These are phyloP conservation scores for Lotus japonicus DNA, from an alignment of 306 rosid species.

Conservation along the genomic window DNA sequence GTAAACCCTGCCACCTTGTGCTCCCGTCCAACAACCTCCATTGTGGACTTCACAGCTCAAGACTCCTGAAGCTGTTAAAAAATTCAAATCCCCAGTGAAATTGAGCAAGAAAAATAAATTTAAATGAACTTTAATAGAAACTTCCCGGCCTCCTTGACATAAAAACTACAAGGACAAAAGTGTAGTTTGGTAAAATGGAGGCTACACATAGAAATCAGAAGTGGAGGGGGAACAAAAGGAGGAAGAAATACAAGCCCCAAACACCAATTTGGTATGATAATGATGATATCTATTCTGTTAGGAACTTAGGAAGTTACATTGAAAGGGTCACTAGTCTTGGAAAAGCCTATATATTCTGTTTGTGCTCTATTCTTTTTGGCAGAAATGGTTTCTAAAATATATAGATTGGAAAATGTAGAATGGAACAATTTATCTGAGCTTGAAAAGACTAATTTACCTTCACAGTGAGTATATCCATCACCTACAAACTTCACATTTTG, in stretches of 20 bases:
- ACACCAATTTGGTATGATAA: slow-evolving; percentile 3
- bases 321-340: neutral
- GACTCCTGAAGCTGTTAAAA: slow-evolving; percentile 67
- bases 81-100: slow-evolving; percentile 12
- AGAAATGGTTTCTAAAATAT: neutral
- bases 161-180: neutral
- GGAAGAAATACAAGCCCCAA: neutral
- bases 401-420: neutral
- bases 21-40: slow-evolving; percentile 93
- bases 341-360: neutral
- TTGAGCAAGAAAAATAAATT: neutral
- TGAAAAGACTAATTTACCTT: slow-evolving; percentile 48
- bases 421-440: neutral
- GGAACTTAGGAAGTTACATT: neutral
- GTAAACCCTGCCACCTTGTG: slow-evolving; percentile 45
- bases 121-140: neutral
- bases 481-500: slow-evolving; percentile 74
- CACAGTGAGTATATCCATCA: slow-evolving; percentile 84
- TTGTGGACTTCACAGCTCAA: slow-evolving; percentile 73
- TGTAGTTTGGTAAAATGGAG: neutral
- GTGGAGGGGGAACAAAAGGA: neutral
- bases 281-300: neutral
- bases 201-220: neutral
- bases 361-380: neutral
- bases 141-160: neutral